Percentiles rank a stretch among this genome's conserved stretches.
Conservation (phyloP, 306 rosid genomes). For the Prinsepia uniflora region DNA sequence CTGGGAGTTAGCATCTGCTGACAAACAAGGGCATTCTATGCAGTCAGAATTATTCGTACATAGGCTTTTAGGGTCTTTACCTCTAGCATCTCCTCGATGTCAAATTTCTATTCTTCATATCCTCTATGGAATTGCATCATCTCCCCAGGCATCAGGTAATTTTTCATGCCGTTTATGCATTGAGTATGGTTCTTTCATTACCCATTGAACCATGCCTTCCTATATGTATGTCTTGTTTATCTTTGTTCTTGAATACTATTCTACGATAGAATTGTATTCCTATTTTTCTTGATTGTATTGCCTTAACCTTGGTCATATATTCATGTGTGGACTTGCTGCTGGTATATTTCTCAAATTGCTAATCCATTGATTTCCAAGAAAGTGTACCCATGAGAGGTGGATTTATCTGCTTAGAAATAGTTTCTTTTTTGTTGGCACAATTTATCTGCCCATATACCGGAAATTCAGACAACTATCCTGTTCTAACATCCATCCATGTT, state of each 20-base stretch:
- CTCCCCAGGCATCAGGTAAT: slow-evolving; percentile 62
- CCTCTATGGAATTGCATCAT: slow-evolving; percentile 46
- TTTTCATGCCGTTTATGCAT: background rate
- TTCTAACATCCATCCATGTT: slow-evolving; percentile 1
- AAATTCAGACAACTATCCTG: background rate
- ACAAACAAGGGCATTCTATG: slow-evolving; percentile 46
- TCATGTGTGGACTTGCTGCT: background rate
- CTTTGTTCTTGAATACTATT: too few species aligned
- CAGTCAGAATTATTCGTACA: slow-evolving; percentile 45
- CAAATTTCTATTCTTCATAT: slow-evolving; percentile 47
- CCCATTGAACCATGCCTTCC: background rate
- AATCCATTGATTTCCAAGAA: background rate
- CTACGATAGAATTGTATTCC: too few species aligned
- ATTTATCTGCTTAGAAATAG: background rate
- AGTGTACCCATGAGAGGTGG: background rate
- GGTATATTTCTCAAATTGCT: background rate
- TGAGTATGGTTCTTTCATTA: slow-evolving; percentile 1
- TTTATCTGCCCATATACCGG: background rate
- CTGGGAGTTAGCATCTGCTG: slow-evolving; percentile 64
- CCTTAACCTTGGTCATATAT: background rate
- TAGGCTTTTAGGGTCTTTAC: slow-evolving; percentile 31
- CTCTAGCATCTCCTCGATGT: slow-evolving; percentile 27
- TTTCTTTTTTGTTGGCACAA: background rate
- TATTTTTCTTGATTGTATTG: background rate
- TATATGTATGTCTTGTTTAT: background rate